Conservation (phyloP, 257 asterid genomes). For the Solanum ahanhuiri region DNA sequence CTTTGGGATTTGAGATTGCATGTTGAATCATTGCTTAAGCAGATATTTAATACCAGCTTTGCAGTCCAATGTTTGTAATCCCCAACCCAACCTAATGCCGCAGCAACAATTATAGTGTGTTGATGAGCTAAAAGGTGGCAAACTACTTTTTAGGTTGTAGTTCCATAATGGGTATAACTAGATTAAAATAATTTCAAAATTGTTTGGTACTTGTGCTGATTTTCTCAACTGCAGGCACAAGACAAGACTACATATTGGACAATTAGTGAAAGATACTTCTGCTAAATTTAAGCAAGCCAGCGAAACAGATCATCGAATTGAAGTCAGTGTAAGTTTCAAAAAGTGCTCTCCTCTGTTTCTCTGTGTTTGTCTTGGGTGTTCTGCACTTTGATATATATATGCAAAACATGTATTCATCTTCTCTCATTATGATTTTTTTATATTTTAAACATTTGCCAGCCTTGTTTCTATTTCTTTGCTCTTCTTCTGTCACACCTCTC, state of each 20-base stretch:
- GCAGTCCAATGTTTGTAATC: background rate
- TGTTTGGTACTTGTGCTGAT: background rate
- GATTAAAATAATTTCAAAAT: background rate
- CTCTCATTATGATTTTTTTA: background rate
- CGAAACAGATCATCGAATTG: slow-evolving; percentile 51
- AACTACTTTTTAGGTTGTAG: background rate
- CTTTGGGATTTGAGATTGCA: background rate
- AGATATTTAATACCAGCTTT: background rate
- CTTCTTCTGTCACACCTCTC: background rate
- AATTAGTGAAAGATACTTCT: slow-evolving; percentile 67
- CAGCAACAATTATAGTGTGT: background rate
- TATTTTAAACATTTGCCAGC: background rate
- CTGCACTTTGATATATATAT: background rate
- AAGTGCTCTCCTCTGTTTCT: background rate
- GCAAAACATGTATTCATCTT: background rate
- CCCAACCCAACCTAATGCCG: background rate
- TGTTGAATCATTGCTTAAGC: background rate
- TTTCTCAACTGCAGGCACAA: slow-evolving; percentile 45
- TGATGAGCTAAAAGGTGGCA: background rate
- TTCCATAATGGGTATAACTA: background rate
- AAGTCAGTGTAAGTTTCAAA: slow-evolving; percentile 49
- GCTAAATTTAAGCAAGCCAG: slow-evolving; percentile 66
- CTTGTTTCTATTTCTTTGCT: background rate
- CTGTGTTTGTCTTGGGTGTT: background rate
- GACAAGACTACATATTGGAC: slow-evolving; percentile 57